Base-by-base conservation (phyloP, 1,284 basidiomycete species). In the Sporisorium graminicola region DNA sequence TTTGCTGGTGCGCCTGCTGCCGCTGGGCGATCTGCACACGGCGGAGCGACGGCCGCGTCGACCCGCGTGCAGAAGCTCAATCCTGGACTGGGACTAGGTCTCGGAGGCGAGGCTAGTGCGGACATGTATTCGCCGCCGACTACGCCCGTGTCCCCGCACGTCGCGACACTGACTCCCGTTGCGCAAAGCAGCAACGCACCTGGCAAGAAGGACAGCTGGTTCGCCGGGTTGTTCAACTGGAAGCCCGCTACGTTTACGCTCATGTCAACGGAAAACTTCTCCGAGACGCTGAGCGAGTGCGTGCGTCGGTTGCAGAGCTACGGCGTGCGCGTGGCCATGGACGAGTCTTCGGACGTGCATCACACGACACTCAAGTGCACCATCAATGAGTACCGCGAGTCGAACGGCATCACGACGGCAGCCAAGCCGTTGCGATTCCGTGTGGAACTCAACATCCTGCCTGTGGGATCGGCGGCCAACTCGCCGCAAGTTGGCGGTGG, bases 191-290 rank as follows among this genome's bases (percentile, higher is more conserved):
- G 42, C 27, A 44, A 40, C 3, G 67, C 59, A 27, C 72, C 72
- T 9, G 63, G 72, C n/a, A 74, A 74, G 73, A 92, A 92, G 85
- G 90, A 92, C 53, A 91, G 90, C 64, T 98, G 95, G 95, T 91
- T 98, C 77, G 90, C 91, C 58, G 92, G 92, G 73, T 89, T 97
- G 51, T 96, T 98, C 89, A 92, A 91, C 82, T 92, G 93, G 88
- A 93, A 92, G 82, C 91, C 93, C 0, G 88, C 90, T 18, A 89
- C 88, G 16, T 91, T 91, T 85, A 77, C 73, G 22, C 77, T 85
- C 56, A 77, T 82, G 77, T 81, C 81, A 26, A 71, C 67, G 18
- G 78, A 82, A 89, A 91, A 91, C 73, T 86, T 91, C 51, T 85
- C 87, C 8, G 87, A 88, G 40, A 93, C 93, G 13, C 89, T 92